Conservation (phyloP, 2,329 filamentous ascomycete species). For the Talaromyces atroroseus region DNA sequence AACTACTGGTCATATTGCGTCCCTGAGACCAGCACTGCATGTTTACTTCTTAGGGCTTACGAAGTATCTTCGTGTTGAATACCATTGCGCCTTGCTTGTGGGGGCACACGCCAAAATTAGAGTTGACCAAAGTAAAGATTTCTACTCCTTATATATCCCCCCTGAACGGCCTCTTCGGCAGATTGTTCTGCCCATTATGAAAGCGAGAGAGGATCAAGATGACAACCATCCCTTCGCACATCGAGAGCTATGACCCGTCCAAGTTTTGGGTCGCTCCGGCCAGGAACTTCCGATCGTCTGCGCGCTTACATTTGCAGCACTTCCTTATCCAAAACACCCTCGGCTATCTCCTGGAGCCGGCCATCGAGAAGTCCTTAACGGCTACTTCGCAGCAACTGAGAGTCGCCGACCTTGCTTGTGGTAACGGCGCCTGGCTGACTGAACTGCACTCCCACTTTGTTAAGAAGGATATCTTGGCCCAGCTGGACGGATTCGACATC, state of each 20-base stretch:
- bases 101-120: too few relatives aligned
- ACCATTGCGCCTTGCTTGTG: too few relatives aligned
- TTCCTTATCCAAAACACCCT: constrained; percentile 22
- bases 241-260: background rate
- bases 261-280: background rate
- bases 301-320: constrained; percentile 22
- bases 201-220: too few relatives aligned
- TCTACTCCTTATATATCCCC: too few relatives aligned
- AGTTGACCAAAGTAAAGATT: too few relatives aligned
- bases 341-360: constrained; percentile 18
- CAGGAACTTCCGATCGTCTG: background rate
- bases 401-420: background rate
- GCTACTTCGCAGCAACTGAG: constrained; percentile 8
- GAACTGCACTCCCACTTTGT: constrained; percentile 1
- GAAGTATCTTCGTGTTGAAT: too few relatives aligned
- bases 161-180: too few relatives aligned
- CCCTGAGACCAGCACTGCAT: too few relatives aligned
- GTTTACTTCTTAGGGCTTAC: too few relatives aligned
- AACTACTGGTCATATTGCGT: too few relatives aligned
- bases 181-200: too few relatives aligned
- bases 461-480: background rate
- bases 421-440: background rate
- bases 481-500: constrained; percentile 3
- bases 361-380: constrained; percentile 12
- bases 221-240: background rate